Percentiles rank a stretch among this genome's conserved stretches.
These are phyloP conservation scores for Nicotiana paniculata DNA, from an alignment of 257 asterid genomes.

Conservation along the genomic window DNA sequence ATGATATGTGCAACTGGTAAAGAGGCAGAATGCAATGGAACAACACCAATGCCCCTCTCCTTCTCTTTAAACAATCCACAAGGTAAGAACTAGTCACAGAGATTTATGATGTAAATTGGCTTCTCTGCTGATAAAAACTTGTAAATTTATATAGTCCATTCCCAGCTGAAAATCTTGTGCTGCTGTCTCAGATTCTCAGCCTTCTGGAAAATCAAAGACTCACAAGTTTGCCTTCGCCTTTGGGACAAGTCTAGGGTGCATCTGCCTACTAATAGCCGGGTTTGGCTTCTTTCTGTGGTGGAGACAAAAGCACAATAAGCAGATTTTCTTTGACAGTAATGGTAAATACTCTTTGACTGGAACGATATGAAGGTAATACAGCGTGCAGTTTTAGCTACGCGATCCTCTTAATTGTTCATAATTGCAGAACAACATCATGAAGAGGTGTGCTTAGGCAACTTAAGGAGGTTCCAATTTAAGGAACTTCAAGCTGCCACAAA, in stretches of 20 bases:
- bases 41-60: constrained; percentile 56
- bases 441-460: constrained; percentile 68
- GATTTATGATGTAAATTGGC: neutral
- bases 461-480: constrained; percentile 60
- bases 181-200: constrained; percentile 26
- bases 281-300: constrained; percentile 76
- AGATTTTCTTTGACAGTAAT: constrained; percentile 55
- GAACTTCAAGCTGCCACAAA: constrained; percentile 79
- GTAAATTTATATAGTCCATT: neutral
- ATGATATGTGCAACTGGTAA: constrained; percentile 83
- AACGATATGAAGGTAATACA: neutral
- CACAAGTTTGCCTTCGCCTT: constrained; percentile 68
- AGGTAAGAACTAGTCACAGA: constrained; percentile 34
- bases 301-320: constrained; percentile 71
- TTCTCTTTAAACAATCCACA: constrained; percentile 41
- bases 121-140: neutral
- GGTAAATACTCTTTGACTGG: constrained; percentile 32
- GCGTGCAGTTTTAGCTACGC: neutral
- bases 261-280: constrained; percentile 62
- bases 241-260: constrained; percentile 75
- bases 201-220: constrained; percentile 32
- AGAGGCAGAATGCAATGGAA: constrained; percentile 74
- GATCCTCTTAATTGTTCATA: neutral
- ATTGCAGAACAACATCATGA: constrained; percentile 58
- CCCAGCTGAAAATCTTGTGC: neutral